These are phyloP conservation scores for Stachybotrys chartarum DNA, from an alignment of 2,329 filamentous ascomycete genomes.

Conservation along the genomic window DNA sequence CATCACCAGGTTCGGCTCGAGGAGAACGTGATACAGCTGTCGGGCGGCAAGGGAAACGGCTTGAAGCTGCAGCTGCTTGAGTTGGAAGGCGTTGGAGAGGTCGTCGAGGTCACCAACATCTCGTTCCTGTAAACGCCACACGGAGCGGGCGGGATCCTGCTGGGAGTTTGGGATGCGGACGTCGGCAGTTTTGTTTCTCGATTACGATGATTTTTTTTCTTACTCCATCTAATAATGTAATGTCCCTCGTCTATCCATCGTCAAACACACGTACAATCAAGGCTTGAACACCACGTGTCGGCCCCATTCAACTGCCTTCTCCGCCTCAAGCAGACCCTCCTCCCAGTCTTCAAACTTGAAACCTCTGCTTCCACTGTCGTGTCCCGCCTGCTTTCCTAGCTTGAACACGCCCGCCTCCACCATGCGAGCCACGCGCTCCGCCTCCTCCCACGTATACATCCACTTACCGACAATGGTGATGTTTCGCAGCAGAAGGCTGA, in stretches of 20 bases:
- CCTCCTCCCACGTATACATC: background rate
- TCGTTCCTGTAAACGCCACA: background rate
- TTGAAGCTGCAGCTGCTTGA: background rate
- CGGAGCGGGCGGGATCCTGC: background rate
- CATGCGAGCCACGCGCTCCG: background rate
- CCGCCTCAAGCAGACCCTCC: background rate
- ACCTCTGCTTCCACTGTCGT: background rate
- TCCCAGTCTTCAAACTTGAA: slow-evolving; percentile 1
- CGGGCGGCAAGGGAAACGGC: background rate
- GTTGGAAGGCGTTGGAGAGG: background rate
- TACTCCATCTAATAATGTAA: background rate
- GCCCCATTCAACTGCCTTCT: slow-evolving; percentile 5
- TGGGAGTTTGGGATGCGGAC: background rate
- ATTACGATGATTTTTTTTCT: background rate
- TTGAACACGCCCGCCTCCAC: background rate
- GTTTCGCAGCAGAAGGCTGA: background rate
- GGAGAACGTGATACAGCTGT: background rate
- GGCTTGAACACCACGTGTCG: slow-evolving; percentile 6
- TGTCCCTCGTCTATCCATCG: too few relatives aligned
- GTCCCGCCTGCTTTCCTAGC: background rate
- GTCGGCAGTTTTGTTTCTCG: background rate
- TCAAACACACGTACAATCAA: background rate
- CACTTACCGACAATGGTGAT: background rate
- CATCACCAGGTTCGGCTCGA: background rate
- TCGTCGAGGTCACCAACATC: background rate